phyloP scores from a whole-genome alignment of 2,329 filamentous ascomycete genomes.

The Alternaria longipes region DNA sequence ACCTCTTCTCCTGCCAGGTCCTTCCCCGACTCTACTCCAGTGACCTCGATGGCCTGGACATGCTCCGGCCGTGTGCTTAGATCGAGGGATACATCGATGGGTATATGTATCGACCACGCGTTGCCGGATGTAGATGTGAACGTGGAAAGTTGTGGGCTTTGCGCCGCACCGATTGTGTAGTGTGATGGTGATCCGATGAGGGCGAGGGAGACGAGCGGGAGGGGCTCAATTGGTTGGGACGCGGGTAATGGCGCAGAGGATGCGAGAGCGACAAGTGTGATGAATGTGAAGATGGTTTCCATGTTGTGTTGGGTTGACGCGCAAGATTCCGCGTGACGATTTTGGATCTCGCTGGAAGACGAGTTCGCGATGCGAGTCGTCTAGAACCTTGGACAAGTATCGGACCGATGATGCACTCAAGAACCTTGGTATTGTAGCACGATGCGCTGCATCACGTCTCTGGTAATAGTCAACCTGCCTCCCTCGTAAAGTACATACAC shows the following conservation, averaged over 20 bases:
- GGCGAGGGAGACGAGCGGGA: background rate
- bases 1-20: background rate
- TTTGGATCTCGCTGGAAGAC: background rate
- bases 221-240: background rate
- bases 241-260: background rate
- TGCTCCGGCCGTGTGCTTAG: constrained; percentile 25
- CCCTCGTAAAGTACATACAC: background rate
- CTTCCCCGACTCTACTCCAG: constrained; percentile 9
- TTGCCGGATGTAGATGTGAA: background rate
- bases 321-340: background rate
- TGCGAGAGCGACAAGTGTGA: background rate
- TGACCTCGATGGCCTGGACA: constrained; percentile 30
- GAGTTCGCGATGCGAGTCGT: background rate
- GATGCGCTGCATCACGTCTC: background rate
- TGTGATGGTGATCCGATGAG: background rate
- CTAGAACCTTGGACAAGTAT: background rate
- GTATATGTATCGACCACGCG: constrained; percentile 23
- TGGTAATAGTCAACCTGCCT: too few species aligned
- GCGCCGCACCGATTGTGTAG: background rate
- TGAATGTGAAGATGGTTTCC: background rate
- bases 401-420: background rate
- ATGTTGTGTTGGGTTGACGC: background rate
- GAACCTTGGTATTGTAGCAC: background rate
- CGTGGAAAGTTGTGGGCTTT: background rate
- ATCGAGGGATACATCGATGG: constrained; percentile 30